Percentiles rank a stretch among this genome's conserved stretches.
These are phyloP conservation scores for Oryza brachyantha DNA, from an alignment of 176 grass and related monocot genomes.

Conservation along the genomic window DNA sequence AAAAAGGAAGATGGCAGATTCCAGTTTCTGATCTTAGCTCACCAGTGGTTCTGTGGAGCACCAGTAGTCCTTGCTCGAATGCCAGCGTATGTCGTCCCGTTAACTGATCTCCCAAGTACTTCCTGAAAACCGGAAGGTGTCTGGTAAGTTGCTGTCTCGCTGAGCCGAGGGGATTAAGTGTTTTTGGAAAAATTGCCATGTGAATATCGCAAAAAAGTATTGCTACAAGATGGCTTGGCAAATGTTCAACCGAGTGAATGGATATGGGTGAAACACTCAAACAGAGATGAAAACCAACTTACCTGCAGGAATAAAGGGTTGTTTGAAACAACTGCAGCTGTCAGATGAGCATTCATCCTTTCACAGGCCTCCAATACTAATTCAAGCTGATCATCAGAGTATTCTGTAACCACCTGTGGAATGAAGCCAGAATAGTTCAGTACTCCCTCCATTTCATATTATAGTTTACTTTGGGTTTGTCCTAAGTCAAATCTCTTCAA, in stretches of 20 bases:
- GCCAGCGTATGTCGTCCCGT: constrained; percentile 95
- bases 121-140: constrained; percentile 43
- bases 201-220: background rate
- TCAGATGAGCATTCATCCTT: constrained; percentile 89
- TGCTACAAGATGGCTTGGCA: background rate
- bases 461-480: no score
- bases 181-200: background rate
- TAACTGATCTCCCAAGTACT: constrained; percentile 78
- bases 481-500: no score
- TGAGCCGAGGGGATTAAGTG: background rate
- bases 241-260: background rate
- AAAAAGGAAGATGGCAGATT: background rate
- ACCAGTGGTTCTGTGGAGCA: constrained; percentile 99
- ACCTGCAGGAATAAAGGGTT: constrained; percentile 84
- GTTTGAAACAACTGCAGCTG: constrained; percentile 94
- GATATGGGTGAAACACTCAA: constrained; percentile 1
- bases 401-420: constrained; percentile 75
- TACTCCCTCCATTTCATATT: no score
- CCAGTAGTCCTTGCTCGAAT: constrained; percentile 96
- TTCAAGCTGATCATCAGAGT: constrained; percentile 64
- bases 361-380: constrained; percentile 81
- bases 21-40: background rate
- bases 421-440: background rate
- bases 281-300: constrained; percentile 23
- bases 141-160: background rate